These are phyloP conservation scores for Juglanconis oblonga DNA, from an alignment of 2,329 filamentous ascomycete species.

Conservation along the genomic window DNA sequence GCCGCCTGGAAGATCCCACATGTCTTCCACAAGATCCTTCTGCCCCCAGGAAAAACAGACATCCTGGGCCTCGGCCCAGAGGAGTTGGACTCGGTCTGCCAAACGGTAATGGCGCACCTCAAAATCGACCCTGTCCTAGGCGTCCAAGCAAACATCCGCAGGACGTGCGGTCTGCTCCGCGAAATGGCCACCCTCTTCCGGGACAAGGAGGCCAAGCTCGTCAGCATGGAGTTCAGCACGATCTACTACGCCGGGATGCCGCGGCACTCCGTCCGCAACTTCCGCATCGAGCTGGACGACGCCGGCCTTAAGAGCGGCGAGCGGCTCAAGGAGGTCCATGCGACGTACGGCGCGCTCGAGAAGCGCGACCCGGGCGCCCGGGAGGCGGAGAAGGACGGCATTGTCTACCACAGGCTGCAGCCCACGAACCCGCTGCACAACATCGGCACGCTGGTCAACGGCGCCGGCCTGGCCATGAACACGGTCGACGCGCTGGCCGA, in stretches of 20 bases:
- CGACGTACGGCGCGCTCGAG: conserved; percentile 28
- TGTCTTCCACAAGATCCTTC: conserved; percentile 33
- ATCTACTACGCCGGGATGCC: conserved; percentile 18
- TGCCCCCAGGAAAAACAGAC: conserved; percentile 32
- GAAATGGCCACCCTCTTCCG: conserved; percentile 51
- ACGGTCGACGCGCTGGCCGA: conserved; percentile 75
- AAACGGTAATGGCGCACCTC: conserved; percentile 44
- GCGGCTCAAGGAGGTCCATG: conserved; percentile 40
- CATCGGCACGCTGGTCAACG: conserved; percentile 84
- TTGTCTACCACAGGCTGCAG: conserved; percentile 70
- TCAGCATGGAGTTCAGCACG: conserved; percentile 37
- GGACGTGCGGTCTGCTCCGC: conserved; percentile 47
- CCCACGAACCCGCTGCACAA: conserved; percentile 46
- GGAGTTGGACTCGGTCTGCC: neutral
- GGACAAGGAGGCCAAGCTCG: conserved; percentile 42
- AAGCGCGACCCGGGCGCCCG: conserved; percentile 33
- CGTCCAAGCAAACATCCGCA: neutral
- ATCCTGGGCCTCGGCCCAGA: conserved; percentile 2
- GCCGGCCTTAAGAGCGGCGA: conserved; percentile 33
- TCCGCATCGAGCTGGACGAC: conserved; percentile 43
- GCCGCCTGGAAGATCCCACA: conserved; percentile 42
- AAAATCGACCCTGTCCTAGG: conserved; percentile 37
- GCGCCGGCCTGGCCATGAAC: conserved; percentile 87
- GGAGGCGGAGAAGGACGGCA: conserved; percentile 57
- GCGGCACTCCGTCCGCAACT: neutral